Percentiles rank a stretch among this genome's conserved stretches.
Conservation (phyloP, 345 rosid genomes). For the Euclidium syriacum region DNA sequence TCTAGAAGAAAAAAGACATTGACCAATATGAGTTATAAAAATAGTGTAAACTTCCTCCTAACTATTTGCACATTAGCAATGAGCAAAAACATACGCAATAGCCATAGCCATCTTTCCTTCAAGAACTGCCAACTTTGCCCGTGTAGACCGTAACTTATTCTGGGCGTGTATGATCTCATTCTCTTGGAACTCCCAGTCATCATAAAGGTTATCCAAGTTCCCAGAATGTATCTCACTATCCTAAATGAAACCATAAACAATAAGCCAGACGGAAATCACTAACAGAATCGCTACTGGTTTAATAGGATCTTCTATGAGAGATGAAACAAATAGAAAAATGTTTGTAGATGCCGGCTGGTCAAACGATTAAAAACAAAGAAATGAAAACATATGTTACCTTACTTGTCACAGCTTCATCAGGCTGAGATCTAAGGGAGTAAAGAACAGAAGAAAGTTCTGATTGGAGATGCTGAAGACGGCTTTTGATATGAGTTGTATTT, state of each 20-base stretch:
- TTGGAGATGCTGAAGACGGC: constrained; percentile 64
- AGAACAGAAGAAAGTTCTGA: constrained; percentile 78
- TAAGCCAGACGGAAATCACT: constrained; percentile 3
- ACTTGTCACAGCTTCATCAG: constrained; percentile 34
- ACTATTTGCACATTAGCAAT: background rate
- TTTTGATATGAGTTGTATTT: constrained; percentile 37
- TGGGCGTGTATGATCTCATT: constrained; percentile 64
- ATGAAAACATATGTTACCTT: constrained; percentile 32
- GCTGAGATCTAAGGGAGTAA: constrained; percentile 47
- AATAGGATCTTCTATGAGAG: background rate
- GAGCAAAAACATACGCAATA: constrained; percentile 43
- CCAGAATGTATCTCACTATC: constrained; percentile 24
- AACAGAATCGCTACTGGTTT: constrained; percentile 3
- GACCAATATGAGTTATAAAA: constrained; percentile 2
- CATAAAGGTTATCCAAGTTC: constrained; percentile 51
- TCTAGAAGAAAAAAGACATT: constrained; percentile 34
- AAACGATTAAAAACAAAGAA: background rate
- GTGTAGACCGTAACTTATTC: constrained; percentile 67
- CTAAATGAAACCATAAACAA: constrained; percentile 15
- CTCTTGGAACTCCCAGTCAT: constrained; percentile 86
- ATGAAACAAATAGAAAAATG: background rate
- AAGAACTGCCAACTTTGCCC: constrained; percentile 71
- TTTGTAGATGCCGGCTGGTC: background rate
- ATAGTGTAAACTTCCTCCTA: background rate
- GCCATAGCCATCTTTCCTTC: constrained; percentile 94